phyloP scores from a whole-genome alignment of 108 stramenopile species.

The Cylindrotheca closterium region DNA sequence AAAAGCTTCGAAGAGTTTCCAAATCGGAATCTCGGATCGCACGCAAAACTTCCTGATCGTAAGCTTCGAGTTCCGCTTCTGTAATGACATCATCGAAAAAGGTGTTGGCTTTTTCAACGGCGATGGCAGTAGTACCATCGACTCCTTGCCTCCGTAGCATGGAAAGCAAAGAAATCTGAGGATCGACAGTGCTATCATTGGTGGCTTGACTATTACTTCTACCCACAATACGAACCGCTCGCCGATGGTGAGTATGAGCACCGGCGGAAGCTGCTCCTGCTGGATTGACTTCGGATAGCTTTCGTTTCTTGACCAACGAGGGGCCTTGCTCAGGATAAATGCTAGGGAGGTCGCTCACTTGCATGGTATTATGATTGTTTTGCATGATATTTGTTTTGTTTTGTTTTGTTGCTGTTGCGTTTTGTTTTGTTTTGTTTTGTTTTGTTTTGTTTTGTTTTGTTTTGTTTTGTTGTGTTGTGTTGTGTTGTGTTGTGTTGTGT shows the following conservation, averaged over 20 bases:
- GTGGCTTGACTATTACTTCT: not conserved
- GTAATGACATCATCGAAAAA: conserved; percentile 13
- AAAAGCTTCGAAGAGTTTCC: conserved; percentile 37
- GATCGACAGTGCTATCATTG: not conserved
- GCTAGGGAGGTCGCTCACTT: no score
- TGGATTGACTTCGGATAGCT: not conserved
- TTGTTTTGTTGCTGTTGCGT: no score
- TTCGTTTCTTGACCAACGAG: no score
- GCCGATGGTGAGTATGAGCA: not conserved
- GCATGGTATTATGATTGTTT: no score
- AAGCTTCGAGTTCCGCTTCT: conserved; percentile 18
- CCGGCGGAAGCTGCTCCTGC: not conserved
- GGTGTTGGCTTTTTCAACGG: not conserved
- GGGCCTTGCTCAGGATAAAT: no score
- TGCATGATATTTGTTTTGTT: no score
- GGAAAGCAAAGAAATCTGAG: not conserved
- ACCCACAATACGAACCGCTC: not conserved
- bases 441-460: no score
- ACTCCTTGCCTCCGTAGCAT: not conserved
- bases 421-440: no score
- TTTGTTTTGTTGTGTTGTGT: no score
- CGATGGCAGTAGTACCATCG: not conserved
- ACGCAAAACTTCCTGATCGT: conserved; percentile 43
- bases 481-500: no score
- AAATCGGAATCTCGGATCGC: conserved; percentile 63